phyloP scores from a whole-genome alignment of 2,329 filamentous ascomycete genomes.

The Paradendryphiella salina region DNA sequence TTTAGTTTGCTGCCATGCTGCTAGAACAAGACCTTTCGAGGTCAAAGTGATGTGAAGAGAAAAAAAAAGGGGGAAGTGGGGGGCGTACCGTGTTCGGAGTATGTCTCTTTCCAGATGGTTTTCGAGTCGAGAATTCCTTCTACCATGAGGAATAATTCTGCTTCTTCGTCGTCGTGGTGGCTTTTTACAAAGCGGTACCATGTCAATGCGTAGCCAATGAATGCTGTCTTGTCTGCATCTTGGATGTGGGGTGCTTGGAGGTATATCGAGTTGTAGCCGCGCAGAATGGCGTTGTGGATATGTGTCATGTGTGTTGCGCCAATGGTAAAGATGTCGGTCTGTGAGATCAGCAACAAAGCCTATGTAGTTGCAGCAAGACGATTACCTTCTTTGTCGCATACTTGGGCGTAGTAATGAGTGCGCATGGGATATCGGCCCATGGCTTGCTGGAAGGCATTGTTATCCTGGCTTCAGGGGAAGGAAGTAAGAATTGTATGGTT shows the following conservation, averaged over 20 bases:
- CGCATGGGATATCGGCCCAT: slow-evolving; percentile 40
- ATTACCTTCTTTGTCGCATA: slow-evolving; percentile 37
- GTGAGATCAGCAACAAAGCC: not conserved
- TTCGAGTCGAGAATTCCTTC: slow-evolving; percentile 33
- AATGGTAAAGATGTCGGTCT: slow-evolving; percentile 41
- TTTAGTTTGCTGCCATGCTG: too few relatives aligned
- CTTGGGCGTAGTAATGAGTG: slow-evolving; percentile 35
- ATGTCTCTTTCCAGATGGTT: slow-evolving; percentile 38
- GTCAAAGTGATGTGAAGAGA: too few relatives aligned
- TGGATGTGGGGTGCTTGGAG: slow-evolving; percentile 43
- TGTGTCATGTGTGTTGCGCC: slow-evolving; percentile 46
- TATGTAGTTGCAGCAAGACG: not conserved
- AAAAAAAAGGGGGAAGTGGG: not conserved
- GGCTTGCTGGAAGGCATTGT: slow-evolving; percentile 12
- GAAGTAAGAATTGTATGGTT: slow-evolving; percentile 8
- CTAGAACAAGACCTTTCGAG: too few relatives aligned
- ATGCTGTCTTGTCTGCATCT: slow-evolving; percentile 39
- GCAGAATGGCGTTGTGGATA: slow-evolving; percentile 48
- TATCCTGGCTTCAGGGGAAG: slow-evolving; percentile 2
- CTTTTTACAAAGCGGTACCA: slow-evolving; percentile 44
- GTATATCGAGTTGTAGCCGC: slow-evolving; percentile 49
- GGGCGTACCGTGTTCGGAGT: slow-evolving; percentile 40
- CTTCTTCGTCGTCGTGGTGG: slow-evolving; percentile 47
- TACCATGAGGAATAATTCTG: slow-evolving; percentile 42
- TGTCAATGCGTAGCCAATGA: slow-evolving; percentile 42